Conservation (phyloP, 768 basidiomycete species). For the Boletus tylopilopsis region DNA sequence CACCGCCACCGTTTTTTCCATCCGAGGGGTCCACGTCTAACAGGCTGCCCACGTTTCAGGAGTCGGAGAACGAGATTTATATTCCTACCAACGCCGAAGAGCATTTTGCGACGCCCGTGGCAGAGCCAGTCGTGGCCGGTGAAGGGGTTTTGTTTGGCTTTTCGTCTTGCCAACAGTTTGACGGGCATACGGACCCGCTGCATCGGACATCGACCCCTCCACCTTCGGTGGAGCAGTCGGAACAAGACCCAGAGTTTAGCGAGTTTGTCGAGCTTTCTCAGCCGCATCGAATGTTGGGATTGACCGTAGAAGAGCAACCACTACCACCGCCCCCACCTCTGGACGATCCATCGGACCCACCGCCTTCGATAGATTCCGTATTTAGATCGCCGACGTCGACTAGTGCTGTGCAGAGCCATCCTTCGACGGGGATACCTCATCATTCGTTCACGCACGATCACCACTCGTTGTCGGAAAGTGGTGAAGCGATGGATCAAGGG, state of each 20-base stretch:
- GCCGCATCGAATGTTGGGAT: constrained; percentile 54
- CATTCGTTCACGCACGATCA: constrained; percentile 30
- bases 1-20: constrained; percentile 61
- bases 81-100: constrained; percentile 45
- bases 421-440: constrained; percentile 29
- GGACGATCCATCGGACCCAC: constrained; percentile 86
- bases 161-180: constrained; percentile 65
- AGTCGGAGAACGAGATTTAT: constrained; percentile 75
- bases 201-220: constrained; percentile 66
- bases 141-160: constrained; percentile 84
- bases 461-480: constrained; percentile 32
- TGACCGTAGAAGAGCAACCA: constrained; percentile 53
- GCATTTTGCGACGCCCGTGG: constrained; percentile 32
- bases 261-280: constrained; percentile 56
- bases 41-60: constrained; percentile 69
- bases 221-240: constrained; percentile 72
- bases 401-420: constrained; percentile 13
- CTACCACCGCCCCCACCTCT: constrained; percentile 80
- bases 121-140: constrained; percentile 47
- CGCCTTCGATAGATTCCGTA: constrained; percentile 83
- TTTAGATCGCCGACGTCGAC: constrained; percentile 42
- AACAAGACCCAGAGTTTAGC: constrained; percentile 66
- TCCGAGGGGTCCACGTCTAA: constrained; percentile 57
- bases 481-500: constrained; percentile 31
- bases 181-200: constrained; percentile 72